Evolutionary conservation across 768 basidiomycete genomes (phyloP).

Genomic region (Mrakia frigida): DNA sequence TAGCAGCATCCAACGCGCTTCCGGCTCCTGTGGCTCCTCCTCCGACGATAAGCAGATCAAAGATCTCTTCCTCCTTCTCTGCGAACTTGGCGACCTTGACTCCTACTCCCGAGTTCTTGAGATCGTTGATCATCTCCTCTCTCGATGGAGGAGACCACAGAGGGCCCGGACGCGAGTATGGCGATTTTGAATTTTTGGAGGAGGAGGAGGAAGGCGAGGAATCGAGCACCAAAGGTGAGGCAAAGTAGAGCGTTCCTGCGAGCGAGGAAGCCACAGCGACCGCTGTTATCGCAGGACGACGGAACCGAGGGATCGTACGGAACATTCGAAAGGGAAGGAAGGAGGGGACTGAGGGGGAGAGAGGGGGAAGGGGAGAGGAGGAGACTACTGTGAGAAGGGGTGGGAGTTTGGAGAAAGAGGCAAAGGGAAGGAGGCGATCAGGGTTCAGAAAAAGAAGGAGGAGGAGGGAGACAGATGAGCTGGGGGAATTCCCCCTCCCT

Average conservation of each 20-base stretch:
- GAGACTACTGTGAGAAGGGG: no score
- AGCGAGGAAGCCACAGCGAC: neutral
- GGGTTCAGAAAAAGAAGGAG: no score
- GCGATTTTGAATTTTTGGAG: neutral
- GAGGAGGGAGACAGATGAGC: no score
- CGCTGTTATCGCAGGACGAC: constrained; percentile 3
- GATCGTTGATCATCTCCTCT: constrained; percentile 44
- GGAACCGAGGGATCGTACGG: constrained; percentile 12
- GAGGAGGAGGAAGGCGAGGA: neutral
- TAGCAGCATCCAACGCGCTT: constrained; percentile 91
- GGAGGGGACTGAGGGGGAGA: neutral
- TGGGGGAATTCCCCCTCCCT: no score
- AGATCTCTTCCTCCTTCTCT: constrained; percentile 52
- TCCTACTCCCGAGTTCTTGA: constrained; percentile 41
- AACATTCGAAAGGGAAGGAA: neutral
- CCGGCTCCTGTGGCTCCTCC: constrained; percentile 96
- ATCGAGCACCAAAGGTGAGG: constrained; percentile 11
- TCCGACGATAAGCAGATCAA: constrained; percentile 79
- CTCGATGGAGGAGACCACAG: constrained; percentile 46
- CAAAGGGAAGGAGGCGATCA: neutral
- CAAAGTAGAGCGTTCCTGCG: constrained; percentile 9
- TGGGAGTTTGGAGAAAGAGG: neutral
- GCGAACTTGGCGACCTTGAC: constrained; percentile 29
- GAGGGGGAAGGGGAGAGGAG: neutral
- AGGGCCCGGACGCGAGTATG: constrained; percentile 42